Conservation (phyloP, 805 yeast genomes). For the Candida ovalis region DNA sequence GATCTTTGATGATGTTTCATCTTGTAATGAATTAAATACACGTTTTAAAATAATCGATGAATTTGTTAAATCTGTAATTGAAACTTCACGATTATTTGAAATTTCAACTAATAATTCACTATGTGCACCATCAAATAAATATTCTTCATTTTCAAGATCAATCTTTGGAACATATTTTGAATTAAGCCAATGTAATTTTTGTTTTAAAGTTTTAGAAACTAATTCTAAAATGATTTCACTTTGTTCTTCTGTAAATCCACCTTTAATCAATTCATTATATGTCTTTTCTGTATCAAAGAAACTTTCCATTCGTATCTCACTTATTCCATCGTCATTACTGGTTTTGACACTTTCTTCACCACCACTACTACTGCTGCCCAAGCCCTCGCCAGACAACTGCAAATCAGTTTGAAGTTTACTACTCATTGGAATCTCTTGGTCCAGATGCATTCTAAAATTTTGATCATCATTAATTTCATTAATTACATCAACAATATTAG, state of each 20-base stretch:
- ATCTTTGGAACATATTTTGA: conserved; percentile 47
- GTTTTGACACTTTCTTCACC: neutral
- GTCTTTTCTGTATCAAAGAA: conserved; percentile 63
- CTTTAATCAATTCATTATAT: conserved; percentile 44
- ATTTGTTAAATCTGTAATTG: conserved; percentile 62
- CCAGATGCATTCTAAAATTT: conserved; percentile 14
- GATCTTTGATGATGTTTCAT: conserved; percentile 61
- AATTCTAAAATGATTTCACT: conserved; percentile 54
- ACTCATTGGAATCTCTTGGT: neutral
- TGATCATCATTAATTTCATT: conserved; percentile 28
- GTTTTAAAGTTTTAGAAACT: conserved; percentile 32
- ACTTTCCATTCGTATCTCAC: conserved; percentile 27
- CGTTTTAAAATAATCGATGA: conserved; percentile 68
- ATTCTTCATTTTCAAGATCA: conserved; percentile 83
- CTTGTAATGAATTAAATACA: conserved; percentile 67
- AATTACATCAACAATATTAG: conserved; percentile 26
- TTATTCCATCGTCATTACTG: conserved; percentile 4
- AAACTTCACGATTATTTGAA: conserved; percentile 64
- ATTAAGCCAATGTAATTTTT: conserved; percentile 42
- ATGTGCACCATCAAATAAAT: conserved; percentile 87
- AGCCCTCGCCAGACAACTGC: neutral
- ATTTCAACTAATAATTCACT: conserved; percentile 81
- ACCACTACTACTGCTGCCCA: too few species aligned
- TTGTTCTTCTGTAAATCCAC: conserved; percentile 62
- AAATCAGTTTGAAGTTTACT: neutral